Evolutionary conservation across 805 yeast species (phyloP).

Genomic region (Myxozyma vanderwaltii): DNA sequence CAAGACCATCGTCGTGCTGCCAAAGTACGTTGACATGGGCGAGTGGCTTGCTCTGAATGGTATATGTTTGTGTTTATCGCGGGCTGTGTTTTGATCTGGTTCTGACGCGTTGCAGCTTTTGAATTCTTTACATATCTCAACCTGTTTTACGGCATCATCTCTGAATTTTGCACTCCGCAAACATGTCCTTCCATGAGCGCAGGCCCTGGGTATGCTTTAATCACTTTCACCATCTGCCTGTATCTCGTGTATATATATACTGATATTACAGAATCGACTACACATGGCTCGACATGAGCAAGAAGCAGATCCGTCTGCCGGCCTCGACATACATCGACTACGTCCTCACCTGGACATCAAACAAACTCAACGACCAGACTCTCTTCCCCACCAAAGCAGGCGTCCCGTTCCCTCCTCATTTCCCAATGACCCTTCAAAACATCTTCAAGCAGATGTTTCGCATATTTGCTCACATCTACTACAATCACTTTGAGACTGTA

Average conservation of each 20-base stretch:
- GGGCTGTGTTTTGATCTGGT: neutral
- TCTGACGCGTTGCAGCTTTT: slow-evolving; percentile 64
- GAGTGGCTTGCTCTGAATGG: slow-evolving; percentile 93
- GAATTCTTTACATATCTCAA: slow-evolving; percentile 84
- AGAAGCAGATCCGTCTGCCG: slow-evolving; percentile 81
- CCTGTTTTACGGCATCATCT: slow-evolving; percentile 85
- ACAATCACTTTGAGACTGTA: slow-evolving; percentile 90
- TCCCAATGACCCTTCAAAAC: slow-evolving; percentile 78
- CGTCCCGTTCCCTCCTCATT: slow-evolving; percentile 82
- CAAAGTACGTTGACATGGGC: slow-evolving; percentile 89
- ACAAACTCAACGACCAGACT: slow-evolving; percentile 83
- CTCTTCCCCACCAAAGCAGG: slow-evolving; percentile 80
- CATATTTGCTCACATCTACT: slow-evolving; percentile 91
- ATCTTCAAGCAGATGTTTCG: slow-evolving; percentile 91
- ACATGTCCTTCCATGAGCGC: slow-evolving; percentile 94
- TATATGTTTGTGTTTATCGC: slow-evolving; percentile 3
- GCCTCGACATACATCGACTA: slow-evolving; percentile 92
- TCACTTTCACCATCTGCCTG: neutral
- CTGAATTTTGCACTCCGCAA: slow-evolving; percentile 89
- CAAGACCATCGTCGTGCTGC: slow-evolving; percentile 91
- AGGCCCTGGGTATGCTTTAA: slow-evolving; percentile 67
- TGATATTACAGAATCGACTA: slow-evolving; percentile 62
- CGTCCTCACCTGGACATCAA: slow-evolving; percentile 86
- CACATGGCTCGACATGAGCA: slow-evolving; percentile 81
- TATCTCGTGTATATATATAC: neutral